Conservation (phyloP, 1,139 yeast species). For the Suhomyces kunorum region DNA sequence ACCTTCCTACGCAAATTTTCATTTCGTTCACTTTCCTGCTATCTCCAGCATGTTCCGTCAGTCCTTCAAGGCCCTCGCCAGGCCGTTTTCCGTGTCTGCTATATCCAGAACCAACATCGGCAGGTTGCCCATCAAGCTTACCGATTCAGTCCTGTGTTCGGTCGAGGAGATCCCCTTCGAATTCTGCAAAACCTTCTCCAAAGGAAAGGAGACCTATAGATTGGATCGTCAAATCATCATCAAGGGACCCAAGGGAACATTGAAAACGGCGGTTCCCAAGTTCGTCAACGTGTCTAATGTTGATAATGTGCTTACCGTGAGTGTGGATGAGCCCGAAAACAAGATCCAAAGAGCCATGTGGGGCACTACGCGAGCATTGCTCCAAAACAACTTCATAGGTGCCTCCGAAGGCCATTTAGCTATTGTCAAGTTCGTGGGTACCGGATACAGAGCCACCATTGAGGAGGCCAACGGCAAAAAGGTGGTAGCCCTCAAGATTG, state of each 20-base stretch:
- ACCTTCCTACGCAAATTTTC: constrained; percentile 10
- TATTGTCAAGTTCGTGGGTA: constrained; percentile 88
- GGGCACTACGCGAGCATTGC: constrained; percentile 87
- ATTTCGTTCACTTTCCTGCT: not conserved
- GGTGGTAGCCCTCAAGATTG: constrained; percentile 74
- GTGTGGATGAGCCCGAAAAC: constrained; percentile 56
- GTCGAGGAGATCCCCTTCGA: constrained; percentile 44
- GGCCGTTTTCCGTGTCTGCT: constrained; percentile 32
- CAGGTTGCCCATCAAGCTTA: constrained; percentile 39
- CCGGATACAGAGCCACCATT: constrained; percentile 88
- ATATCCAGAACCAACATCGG: constrained; percentile 41
- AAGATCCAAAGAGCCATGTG: constrained; percentile 84
- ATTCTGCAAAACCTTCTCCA: constrained; percentile 59
- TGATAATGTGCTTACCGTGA: constrained; percentile 47
- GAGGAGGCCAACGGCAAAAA: constrained; percentile 59
- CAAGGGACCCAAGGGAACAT: constrained; percentile 77
- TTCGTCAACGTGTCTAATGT: constrained; percentile 53
- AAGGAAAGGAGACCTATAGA: constrained; percentile 61
- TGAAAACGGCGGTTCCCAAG: constrained; percentile 67
- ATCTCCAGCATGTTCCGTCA: constrained; percentile 9
- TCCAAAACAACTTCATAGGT: constrained; percentile 80
- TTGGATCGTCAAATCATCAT: constrained; percentile 66
- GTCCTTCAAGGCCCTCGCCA: constrained; percentile 3
- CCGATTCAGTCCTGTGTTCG: constrained; percentile 34
- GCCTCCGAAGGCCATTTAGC: constrained; percentile 92